Evolutionary conservation across 352 stramenopile species (phyloP), one percentile per base, ranked within the genome.

Genomic region (Globisporangium ultimum): DNA sequence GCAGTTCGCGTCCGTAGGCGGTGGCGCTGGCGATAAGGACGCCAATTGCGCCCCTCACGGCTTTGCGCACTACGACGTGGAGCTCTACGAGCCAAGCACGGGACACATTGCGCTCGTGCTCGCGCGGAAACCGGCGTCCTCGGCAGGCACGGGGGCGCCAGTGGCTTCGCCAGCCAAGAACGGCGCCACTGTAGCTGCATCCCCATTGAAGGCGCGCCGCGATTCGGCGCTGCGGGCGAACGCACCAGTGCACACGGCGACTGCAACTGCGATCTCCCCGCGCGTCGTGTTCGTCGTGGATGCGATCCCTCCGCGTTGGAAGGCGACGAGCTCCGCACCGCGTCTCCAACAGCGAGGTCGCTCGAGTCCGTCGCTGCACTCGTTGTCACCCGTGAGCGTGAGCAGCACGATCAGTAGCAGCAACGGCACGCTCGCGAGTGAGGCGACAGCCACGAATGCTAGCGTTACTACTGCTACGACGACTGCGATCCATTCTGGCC

Each of bases 271-370:
- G 40, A 36, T 18, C 13, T 50, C 53, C 18, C 54, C 75, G 20
- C 72, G 72, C 24, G 82, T 93, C 24, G 75, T 93, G 4, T 90
- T 80, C 64, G 84, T 92, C 20, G 54, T 93, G 41, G 84, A 93
- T 51, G 84, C 84, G 12, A 64, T 93, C 9, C 81, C 84, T 13
- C 82, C 80, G 42, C 68, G 58, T 18, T 61, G 67, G 28, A 55
- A 64, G 22, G 53, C 40, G 18, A 67, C 65, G 15, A 51, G 53
- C 14, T 49, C 58, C 17, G 40, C 7, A 10, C 28, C 48, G 8
- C 41, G 53, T 10, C 41, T 57, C 12, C 48, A 68, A 1, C 48
- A 68, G 13, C 53, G 42, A 13, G 21, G 18, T 13, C 52, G 28
- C 11, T 20, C 48, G 47, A 48, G 15, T 24, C 18, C 45, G 2